Percentiles rank a stretch among this genome's conserved stretches.
phyloP scores from a whole-genome alignment of 495 filamentous ascomycete genomes.

The Tuber brumale region DNA sequence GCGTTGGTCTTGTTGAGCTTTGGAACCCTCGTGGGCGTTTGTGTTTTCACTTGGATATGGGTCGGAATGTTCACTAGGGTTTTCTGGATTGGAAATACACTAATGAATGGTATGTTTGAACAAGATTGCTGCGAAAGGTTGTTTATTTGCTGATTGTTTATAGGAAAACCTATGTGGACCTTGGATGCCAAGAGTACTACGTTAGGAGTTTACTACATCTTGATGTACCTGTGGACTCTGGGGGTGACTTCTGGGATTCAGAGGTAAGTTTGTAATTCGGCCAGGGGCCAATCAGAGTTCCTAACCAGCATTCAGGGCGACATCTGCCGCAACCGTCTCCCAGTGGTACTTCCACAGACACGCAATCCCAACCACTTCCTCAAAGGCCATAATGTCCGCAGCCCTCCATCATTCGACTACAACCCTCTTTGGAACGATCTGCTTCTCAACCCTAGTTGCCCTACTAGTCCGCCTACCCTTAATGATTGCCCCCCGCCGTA shows the following conservation, averaged over 20 bases:
- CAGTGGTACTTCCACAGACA: slow-evolving; percentile 99
- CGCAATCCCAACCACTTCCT: slow-evolving; percentile 65
- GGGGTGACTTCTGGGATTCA: slow-evolving; percentile 79
- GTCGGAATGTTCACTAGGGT: slow-evolving; percentile 92
- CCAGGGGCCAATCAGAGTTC: not conserved
- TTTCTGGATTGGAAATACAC: slow-evolving; percentile 62
- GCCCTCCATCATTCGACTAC: slow-evolving; percentile 71
- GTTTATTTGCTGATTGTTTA: slow-evolving; percentile 17
- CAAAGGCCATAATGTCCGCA: slow-evolving; percentile 70
- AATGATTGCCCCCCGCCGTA: slow-evolving; percentile 69
- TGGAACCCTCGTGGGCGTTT: slow-evolving; percentile 63
- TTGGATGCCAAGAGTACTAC: slow-evolving; percentile 77
- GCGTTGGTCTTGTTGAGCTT: slow-evolving; percentile 77
- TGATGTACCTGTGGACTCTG: slow-evolving; percentile 93
- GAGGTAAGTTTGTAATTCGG: slow-evolving; percentile 40
- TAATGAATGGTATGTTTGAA: slow-evolving; percentile 24
- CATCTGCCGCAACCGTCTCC: slow-evolving; percentile 88
- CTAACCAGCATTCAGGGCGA: slow-evolving; percentile 49
- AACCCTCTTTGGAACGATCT: slow-evolving; percentile 88
- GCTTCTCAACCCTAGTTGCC: slow-evolving; percentile 70
- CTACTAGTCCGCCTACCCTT: slow-evolving; percentile 80
- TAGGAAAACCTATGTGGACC: slow-evolving; percentile 34
- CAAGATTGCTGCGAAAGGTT: not conserved
- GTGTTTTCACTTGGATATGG: slow-evolving; percentile 92
- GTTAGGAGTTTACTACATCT: slow-evolving; percentile 78